Evolutionary conservation across 1,284 basidiomycete genomes (phyloP).

Genomic region (Bjerkandera adusta): DNA sequence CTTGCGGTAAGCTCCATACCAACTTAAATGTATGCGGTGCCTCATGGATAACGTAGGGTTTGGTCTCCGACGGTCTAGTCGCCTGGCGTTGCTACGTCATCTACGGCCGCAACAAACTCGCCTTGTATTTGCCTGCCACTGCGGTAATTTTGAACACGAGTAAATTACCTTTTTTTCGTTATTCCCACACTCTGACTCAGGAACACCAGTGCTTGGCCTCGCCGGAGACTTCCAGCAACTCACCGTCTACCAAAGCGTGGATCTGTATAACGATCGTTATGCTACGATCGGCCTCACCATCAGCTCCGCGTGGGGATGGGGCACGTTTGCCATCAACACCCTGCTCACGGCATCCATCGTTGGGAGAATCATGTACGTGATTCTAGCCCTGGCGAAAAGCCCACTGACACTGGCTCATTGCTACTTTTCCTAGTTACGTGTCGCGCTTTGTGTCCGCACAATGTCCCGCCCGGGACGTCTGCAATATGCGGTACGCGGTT

Average conservation of each 20-base stretch:
- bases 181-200: not conserved
- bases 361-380: slow-evolving; percentile 19
- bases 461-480: not conserved
- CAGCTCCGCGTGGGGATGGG: slow-evolving; percentile 24
- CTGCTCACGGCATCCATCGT: slow-evolving; percentile 21
- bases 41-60: slow-evolving; percentile 13
- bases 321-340: slow-evolving; percentile 22
- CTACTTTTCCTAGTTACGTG: not conserved
- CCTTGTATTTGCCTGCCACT: slow-evolving; percentile 18
- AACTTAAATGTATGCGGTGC: not conserved
- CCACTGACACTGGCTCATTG: not conserved
- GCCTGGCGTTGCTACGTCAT: slow-evolving; percentile 25
- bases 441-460: not conserved
- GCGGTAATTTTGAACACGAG: slow-evolving; percentile 17
- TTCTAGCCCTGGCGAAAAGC: not conserved
- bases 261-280: slow-evolving; percentile 20
- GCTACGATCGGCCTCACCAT: slow-evolving; percentile 19
- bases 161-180: slow-evolving; percentile 7
- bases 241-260: slow-evolving; percentile 14
- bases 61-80: slow-evolving; percentile 23
- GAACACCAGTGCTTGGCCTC: slow-evolving; percentile 19
- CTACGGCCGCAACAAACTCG: slow-evolving; percentile 17
- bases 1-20: slow-evolving; percentile 15
- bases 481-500: not conserved
- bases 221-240: slow-evolving; percentile 22